A percentile compares a stretch with the other conserved stretches of the same genome.
Conservation (phyloP, 2,329 filamentous ascomycete genomes). For the Xylariaceae sp. region DNA sequence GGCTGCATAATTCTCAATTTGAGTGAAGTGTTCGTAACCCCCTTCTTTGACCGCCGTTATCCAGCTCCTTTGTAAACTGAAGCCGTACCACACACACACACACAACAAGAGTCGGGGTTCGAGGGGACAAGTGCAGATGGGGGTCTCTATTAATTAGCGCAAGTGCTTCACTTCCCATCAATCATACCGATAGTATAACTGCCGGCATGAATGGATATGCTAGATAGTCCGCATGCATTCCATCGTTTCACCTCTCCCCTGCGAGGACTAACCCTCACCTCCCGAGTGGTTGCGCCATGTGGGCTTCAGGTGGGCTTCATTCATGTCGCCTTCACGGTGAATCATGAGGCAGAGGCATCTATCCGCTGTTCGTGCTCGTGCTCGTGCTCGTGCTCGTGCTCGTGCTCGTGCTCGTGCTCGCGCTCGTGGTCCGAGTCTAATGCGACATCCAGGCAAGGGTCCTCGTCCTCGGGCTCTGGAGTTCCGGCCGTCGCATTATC, state of each 20-base stretch:
- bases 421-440: neutral
- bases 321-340: slow-evolving; percentile 3
- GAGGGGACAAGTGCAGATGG: slow-evolving; percentile 3
- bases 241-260: neutral
- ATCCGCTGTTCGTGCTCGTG: neutral
- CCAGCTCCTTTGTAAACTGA: neutral
- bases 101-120: too few relatives aligned
- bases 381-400: too few relatives aligned
- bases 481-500: slow-evolving; percentile 35
- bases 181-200: neutral
- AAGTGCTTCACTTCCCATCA: neutral
- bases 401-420: too few relatives aligned
- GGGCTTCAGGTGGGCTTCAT: too few relatives aligned
- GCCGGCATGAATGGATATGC: neutral
- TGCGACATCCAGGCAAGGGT: neutral
- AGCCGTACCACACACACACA: too few relatives aligned
- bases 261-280: slow-evolving; percentile 5
- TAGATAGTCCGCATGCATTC: neutral
- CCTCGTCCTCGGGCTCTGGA: slow-evolving; percentile 18
- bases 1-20: too few relatives aligned
- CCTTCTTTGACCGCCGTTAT: neutral
- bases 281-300: too few relatives aligned
- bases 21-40: too few relatives aligned
- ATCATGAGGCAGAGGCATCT: neutral
- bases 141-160: neutral